phyloP scores from a whole-genome alignment of 2,329 filamentous ascomycete species.

The Penicillium griseofulvum region DNA sequence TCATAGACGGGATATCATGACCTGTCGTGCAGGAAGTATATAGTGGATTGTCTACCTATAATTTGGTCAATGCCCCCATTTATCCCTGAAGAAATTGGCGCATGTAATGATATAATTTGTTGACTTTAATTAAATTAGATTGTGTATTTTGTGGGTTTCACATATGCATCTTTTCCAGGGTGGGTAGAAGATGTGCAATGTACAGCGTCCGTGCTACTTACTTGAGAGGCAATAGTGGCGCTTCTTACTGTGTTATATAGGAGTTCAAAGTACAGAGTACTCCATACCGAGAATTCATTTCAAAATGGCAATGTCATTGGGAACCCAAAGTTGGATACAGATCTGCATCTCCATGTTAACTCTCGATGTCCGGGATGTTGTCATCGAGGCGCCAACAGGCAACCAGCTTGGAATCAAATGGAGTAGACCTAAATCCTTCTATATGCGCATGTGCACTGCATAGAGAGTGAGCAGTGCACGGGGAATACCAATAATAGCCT shows the following conservation, averaged over 20 bases:
- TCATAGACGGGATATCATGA: background rate
- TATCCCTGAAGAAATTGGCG: background rate
- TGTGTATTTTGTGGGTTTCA: background rate
- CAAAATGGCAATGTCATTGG: background rate
- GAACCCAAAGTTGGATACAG: background rate
- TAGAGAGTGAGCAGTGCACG: background rate
- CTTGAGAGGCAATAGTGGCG: constrained; percentile 4
- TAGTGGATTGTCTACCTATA: background rate
- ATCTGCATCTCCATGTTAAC: constrained; percentile 2
- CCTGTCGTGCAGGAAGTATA: background rate
- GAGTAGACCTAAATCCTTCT: background rate
- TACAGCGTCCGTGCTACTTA: constrained; percentile 1
- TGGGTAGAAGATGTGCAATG: background rate
- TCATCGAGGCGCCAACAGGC: background rate
- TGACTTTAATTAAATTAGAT: background rate
- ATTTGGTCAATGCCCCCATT: background rate
- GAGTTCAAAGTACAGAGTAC: background rate
- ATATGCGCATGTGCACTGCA: background rate
- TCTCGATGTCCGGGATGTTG: background rate
- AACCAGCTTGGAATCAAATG: background rate
- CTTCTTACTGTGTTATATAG: background rate
- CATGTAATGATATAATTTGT: background rate
- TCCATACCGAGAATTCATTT: background rate
- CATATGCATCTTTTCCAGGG: background rate
- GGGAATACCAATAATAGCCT: background rate